Percentiles rank a stretch among this genome's conserved stretches.
These are phyloP conservation scores for Lactarius evosmus DNA, from an alignment of 768 basidiomycete species.

Conservation along the genomic window DNA sequence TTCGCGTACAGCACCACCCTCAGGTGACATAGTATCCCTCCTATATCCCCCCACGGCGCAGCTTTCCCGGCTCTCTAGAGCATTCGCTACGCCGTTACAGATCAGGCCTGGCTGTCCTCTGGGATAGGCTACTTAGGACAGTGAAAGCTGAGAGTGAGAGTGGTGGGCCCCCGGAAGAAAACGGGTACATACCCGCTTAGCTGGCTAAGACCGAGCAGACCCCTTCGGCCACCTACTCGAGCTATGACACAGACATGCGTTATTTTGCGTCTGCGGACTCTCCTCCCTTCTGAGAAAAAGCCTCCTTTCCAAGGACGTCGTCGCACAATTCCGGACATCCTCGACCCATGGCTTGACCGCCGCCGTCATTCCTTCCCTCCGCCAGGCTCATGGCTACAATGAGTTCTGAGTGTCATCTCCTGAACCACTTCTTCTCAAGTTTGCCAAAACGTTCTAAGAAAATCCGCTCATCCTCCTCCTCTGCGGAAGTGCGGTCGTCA, in stretches of 20 bases:
- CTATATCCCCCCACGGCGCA: conserved; percentile 29
- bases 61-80: conserved; percentile 42
- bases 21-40: conserved; percentile 55
- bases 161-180: conserved; percentile 37
- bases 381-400: conserved; percentile 79
- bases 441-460: conserved; percentile 94
- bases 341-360: conserved; percentile 57
- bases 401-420: conserved; percentile 86
- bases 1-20: conserved; percentile 84
- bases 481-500: conserved; percentile 85
- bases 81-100: conserved; percentile 31
- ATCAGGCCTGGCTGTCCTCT: conserved; percentile 40
- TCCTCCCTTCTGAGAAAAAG: not conserved
- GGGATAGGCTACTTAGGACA: conserved; percentile 43
- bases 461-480: conserved; percentile 88
- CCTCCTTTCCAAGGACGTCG: conserved; percentile 55
- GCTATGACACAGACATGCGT: conserved; percentile 15
- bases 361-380: conserved; percentile 59
- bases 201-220: conserved; percentile 16
- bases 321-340: conserved; percentile 68
- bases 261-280: not conserved
- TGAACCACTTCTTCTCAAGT: conserved; percentile 81
- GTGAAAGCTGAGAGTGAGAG: conserved; percentile 43
- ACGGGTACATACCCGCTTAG: conserved; percentile 39
- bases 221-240: conserved; percentile 16